phyloP scores from a whole-genome alignment of 148 eudicot genomes.

The Vaccinium macrocarpon region DNA sequence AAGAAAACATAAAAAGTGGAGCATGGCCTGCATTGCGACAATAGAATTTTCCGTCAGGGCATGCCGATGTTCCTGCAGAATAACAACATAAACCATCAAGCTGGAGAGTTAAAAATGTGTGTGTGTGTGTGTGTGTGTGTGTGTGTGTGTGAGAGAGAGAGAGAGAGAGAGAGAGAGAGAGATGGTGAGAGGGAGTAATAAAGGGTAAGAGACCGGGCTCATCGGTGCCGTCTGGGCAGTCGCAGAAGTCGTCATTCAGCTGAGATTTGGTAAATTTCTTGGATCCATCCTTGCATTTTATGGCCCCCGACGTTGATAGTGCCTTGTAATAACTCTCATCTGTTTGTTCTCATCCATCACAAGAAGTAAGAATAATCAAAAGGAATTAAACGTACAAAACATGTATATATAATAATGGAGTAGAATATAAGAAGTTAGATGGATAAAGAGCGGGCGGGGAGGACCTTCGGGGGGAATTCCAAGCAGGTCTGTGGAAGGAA shows the following conservation, averaged over 20 bases:
- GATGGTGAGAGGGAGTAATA: background rate
- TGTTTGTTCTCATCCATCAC: slow-evolving; percentile 31
- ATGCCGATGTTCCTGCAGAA: slow-evolving; percentile 92
- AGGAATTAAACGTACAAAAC: background rate
- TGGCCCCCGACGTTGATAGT: slow-evolving; percentile 30
- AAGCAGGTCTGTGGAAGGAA: slow-evolving; percentile 32
- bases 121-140: too few species aligned
- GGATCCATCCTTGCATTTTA: slow-evolving; percentile 89
- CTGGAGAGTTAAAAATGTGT: background rate
- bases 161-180: background rate
- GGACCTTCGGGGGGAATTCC: slow-evolving; percentile 63
- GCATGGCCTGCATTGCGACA: slow-evolving; percentile 81
- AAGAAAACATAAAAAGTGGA: slow-evolving; percentile 67
- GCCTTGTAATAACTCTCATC: slow-evolving; percentile 61
- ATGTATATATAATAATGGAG: background rate
- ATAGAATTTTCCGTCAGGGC: slow-evolving; percentile 79
- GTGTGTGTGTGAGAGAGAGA: too few species aligned
- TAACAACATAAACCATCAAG: slow-evolving; percentile 12
- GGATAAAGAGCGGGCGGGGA: background rate
- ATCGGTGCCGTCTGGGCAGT: slow-evolving; percentile 85
- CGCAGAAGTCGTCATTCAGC: slow-evolving; percentile 90
- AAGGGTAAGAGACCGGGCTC: slow-evolving; percentile 61
- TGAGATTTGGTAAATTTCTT: slow-evolving; percentile 56
- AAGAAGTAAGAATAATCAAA: background rate
- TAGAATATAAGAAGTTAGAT: too few species aligned